A percentile compares a stretch with the other conserved stretches of the same genome.
phyloP scores from a whole-genome alignment of 345 rosid genomes.

The Citrus cavaleriei region DNA sequence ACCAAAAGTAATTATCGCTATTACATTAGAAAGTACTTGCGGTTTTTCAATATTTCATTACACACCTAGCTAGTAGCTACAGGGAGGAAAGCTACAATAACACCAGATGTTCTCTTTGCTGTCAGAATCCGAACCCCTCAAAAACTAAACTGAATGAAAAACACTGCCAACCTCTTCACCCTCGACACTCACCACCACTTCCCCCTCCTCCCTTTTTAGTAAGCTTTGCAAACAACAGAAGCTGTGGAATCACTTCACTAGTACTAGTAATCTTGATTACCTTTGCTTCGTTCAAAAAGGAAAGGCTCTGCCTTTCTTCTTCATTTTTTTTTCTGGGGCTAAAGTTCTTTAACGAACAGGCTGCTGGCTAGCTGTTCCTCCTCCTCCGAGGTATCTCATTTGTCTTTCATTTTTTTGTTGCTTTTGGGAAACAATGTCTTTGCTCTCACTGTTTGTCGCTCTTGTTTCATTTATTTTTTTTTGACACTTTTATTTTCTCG shows the following conservation, averaged over 20 bases:
- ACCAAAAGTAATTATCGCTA: neutral
- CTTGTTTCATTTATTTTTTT: neutral
- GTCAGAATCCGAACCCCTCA: slow-evolving; percentile 20
- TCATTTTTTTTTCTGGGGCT: neutral
- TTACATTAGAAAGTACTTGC: slow-evolving; percentile 9
- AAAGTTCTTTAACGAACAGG: neutral
- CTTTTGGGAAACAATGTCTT: neutral
- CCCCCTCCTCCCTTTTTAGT: no score
- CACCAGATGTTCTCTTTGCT: slow-evolving; percentile 11
- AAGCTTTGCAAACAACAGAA: no score
- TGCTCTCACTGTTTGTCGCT: neutral
- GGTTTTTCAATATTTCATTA: no score
- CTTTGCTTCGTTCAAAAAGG: slow-evolving; percentile 1
- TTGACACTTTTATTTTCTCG: neutral
- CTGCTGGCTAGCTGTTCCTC: neutral
- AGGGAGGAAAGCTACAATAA: no score
- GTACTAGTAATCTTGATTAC: neutral
- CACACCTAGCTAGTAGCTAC: no score
- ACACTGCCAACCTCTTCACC: neutral
- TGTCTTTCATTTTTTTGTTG: neutral
- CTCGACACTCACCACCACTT: no score
- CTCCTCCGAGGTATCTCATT: slow-evolving; percentile 28
- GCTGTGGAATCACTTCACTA: no score
- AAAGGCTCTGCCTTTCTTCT: neutral
- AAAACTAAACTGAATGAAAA: neutral